Evolutionary conservation across 768 basidiomycete species (phyloP), one percentile per base, ranked within the genome.

Genomic region (Pulveroboletus sp.): DNA sequence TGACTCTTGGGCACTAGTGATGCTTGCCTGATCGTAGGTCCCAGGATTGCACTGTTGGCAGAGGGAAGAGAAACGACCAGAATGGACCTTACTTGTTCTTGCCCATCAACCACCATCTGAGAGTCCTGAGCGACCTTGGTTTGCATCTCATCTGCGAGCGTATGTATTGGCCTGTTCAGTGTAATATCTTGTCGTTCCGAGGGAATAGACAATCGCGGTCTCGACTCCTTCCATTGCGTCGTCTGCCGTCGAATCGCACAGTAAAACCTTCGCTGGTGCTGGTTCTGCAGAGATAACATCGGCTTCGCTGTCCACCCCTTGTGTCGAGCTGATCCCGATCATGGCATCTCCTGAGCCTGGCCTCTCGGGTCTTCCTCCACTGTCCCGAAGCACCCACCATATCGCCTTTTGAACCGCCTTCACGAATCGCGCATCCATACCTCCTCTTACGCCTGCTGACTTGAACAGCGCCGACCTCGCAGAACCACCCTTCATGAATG

Each of bases 401-500:
- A 70, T 57, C 9, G 37, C 58, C 41, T 55, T 63, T 41, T 69
- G 70, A 14, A 76, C 59, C 24, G 68, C 63, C 38, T 68, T 70
- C 17, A 74, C 68, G 43, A 77, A 73, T 29, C 53, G 58, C 17
- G 63, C 62, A 37, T 61, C 72, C 54, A 76, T 59, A 7, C 67
- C 65, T 10, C 73, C 77, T 44, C 70, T 67, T 4, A 68, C 54
- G 14, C 68, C 69, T 0, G 67, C 67, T 27, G 62, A 62, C 49
- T 68, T 61, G 45, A 69, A 46, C 12, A 69, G 24, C 29, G 55
- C 44, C 23, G 68, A 63, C 48, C 83, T 71, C 12, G 70, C 71
- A 4, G 68, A 63, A 0, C 81, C 84, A 12, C 85, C 85, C 46
- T 68, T 74, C 62, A 89, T 75, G 55, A 83, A 89, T 0, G 62